Evolutionary conservation across 192 early-diverging fungal species (phyloP), one percentile per base, ranked within the genome.

Genomic region (Allomyces macrogynus): DNA sequence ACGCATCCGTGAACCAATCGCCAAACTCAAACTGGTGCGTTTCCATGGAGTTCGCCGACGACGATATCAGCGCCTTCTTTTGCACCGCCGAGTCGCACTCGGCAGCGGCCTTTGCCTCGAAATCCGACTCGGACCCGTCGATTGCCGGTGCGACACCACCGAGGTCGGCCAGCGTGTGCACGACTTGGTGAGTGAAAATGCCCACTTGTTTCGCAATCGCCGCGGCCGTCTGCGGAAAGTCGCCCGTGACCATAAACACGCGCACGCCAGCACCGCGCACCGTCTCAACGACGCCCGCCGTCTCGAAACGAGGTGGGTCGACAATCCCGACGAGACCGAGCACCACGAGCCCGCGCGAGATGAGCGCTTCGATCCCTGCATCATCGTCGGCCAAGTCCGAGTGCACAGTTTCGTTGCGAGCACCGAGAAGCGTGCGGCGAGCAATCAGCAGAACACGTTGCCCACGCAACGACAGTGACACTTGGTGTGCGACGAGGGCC

Each of bases 221-320:
- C 16, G 77, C 85, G 4, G 92, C 92, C 0, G 90, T 95, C 24
- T 80, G 67, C 23, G 76, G 71, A 67, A 84, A 86, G 64, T 92
- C 89, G 63, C 89, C 90, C 25, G 89, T 91, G 61, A 88, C 83
- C 92, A 94, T 91, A 66, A 86, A 84, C 61, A 94, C 77, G 40
- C 86, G 78, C 57, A 89, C 71, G 23, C 84, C 84, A 1, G 89
- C 89, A 27, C 70, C 62, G 43, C 80, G 79, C 61, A 80, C 80
- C 0, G 68, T 76, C 40, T 65, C 74, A 40, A 95, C 80, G 7
- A 85, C 76, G 22, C 76, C 70, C 12, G 72, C 74, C 43, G 86
- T 84, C 67, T 90, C 90, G 20, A 76, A 74, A 43, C 89, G 81
- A n/a, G 89, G 89, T 61, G 90, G 92, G 68, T 92, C 92, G 63